These are phyloP conservation scores for Aspergillus transmontanensis DNA, from an alignment of 2,329 filamentous ascomycete species.

Conservation along the genomic window DNA sequence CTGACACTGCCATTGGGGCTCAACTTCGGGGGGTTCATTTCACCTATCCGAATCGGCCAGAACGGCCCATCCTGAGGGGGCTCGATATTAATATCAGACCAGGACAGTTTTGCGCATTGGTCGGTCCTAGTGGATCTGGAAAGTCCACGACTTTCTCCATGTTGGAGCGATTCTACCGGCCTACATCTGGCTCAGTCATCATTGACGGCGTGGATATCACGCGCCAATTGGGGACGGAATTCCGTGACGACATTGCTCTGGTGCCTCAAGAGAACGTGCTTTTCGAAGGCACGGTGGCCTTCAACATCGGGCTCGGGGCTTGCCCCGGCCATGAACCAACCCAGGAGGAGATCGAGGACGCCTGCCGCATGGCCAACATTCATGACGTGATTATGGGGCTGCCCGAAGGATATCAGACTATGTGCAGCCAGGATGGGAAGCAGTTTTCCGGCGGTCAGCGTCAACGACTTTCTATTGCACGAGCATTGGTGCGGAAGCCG, in stretches of 20 bases:
- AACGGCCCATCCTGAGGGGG: constrained; percentile 58
- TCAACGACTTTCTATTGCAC: constrained; percentile 60
- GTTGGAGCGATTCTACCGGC: constrained; percentile 57
- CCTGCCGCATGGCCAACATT: constrained; percentile 69
- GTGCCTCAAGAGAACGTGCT: constrained; percentile 53
- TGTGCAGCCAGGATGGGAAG: constrained; percentile 58
- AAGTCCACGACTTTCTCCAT: constrained; percentile 66
- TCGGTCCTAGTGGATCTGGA: constrained; percentile 70
- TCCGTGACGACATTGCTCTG: constrained; percentile 49
- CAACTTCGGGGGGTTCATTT: constrained; percentile 64
- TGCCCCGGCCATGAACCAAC: constrained; percentile 58
- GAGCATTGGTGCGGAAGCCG: constrained; percentile 58
- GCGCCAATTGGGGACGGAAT: constrained; percentile 39
- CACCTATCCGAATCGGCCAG: constrained; percentile 65
- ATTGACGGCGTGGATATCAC: constrained; percentile 56
- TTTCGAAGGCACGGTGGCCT: constrained; percentile 52
- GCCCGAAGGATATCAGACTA: constrained; percentile 66
- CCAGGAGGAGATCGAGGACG: constrained; percentile 65
- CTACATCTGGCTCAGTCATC: constrained; percentile 51
- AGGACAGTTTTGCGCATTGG: constrained; percentile 49
- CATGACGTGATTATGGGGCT: constrained; percentile 67
- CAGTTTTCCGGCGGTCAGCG: constrained; percentile 60
- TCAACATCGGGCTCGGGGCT: constrained; percentile 50
- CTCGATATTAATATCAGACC: constrained; percentile 57
- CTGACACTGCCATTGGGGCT: constrained; percentile 48